Evolutionary conservation across 352 stramenopile genomes (phyloP).

Genomic region (Phytophthora sansomeana): DNA sequence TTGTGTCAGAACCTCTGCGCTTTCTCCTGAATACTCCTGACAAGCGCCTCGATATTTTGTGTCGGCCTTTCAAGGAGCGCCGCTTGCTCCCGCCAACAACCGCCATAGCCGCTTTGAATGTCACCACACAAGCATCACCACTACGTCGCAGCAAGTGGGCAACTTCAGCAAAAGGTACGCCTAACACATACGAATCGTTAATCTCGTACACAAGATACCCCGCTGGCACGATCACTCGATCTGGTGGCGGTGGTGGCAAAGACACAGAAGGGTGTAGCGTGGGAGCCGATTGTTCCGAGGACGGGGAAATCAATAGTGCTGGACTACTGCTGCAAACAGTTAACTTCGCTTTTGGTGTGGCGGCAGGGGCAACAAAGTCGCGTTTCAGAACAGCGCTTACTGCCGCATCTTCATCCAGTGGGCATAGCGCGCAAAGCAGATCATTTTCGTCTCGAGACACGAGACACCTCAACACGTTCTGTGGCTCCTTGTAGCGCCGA

Average conservation of each 20-base stretch:
- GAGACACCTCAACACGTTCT: conserved; percentile 59
- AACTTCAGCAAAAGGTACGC: conserved; percentile 71
- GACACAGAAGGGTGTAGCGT: conserved; percentile 15
- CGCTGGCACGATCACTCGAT: conserved; percentile 52
- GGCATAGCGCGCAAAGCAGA: conserved; percentile 50
- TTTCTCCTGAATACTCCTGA: conserved; percentile 56
- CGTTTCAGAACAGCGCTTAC: conserved; percentile 61
- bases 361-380: conserved; percentile 46
- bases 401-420: conserved; percentile 55
- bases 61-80: conserved; percentile 11
- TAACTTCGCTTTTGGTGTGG: conserved; percentile 21
- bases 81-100: conserved; percentile 41
- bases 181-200: conserved; percentile 60
- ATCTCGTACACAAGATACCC: conserved; percentile 76
- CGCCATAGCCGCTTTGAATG: conserved; percentile 65
- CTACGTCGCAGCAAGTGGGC: conserved; percentile 63
- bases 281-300: not conserved
- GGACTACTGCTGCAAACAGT: conserved; percentile 25
- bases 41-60: conserved; percentile 54
- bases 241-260: conserved; percentile 7
- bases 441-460: conserved; percentile 58
- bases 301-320: conserved; percentile 14
- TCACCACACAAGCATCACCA: conserved; percentile 50
- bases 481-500: conserved; percentile 55
- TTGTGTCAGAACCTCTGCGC: conserved; percentile 30